Percentiles rank a stretch among this genome's conserved stretches.
Evolutionary conservation across 2,329 filamentous ascomycete genomes (phyloP).

Genomic region (Xylariaceae sp.): DNA sequence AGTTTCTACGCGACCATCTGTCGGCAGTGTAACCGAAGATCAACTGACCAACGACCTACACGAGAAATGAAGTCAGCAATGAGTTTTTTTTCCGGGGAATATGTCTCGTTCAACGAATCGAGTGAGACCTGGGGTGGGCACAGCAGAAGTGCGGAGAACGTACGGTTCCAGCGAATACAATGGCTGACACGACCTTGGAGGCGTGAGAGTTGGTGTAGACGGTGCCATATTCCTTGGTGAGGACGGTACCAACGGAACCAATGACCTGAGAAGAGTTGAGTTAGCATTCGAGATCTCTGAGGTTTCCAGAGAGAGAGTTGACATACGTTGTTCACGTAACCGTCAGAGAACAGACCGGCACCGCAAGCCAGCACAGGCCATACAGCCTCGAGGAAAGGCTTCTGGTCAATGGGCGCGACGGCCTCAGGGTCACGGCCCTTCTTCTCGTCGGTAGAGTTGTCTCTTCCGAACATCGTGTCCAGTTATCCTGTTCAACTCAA

Average conservation of each 20-base stretch:
- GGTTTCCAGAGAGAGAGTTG: neutral
- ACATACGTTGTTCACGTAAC: conserved; percentile 78
- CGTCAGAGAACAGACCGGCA: conserved; percentile 84
- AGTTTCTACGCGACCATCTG: conserved; percentile 78
- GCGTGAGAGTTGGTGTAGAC: conserved; percentile 65
- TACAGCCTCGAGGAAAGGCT: conserved; percentile 32
- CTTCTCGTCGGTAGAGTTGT: conserved; percentile 19
- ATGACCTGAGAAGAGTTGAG: conserved; percentile 56
- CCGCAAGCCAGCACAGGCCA: conserved; percentile 81
- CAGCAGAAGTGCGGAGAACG: conserved; percentile 3
- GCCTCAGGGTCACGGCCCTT: conserved; percentile 18
- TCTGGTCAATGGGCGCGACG: conserved; percentile 25
- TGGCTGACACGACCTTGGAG: conserved; percentile 69
- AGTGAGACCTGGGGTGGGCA: neutral
- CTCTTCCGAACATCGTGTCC: conserved; percentile 23
- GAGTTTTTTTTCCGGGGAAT: neutral
- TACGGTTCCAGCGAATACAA: conserved; percentile 75
- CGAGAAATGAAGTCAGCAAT: neutral
- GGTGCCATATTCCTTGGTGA: conserved; percentile 61
- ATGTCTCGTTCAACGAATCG: neutral
- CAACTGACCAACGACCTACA: conserved; percentile 66
- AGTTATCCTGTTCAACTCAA: neutral
- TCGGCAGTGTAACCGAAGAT: conserved; percentile 77
- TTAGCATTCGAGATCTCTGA: neutral
- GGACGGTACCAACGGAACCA: conserved; percentile 76